A percentile compares a stretch with the other conserved stretches of the same genome.
These are phyloP conservation scores for Hemileccinum rubropunctum DNA, from an alignment of 768 basidiomycete species.

Conservation along the genomic window DNA sequence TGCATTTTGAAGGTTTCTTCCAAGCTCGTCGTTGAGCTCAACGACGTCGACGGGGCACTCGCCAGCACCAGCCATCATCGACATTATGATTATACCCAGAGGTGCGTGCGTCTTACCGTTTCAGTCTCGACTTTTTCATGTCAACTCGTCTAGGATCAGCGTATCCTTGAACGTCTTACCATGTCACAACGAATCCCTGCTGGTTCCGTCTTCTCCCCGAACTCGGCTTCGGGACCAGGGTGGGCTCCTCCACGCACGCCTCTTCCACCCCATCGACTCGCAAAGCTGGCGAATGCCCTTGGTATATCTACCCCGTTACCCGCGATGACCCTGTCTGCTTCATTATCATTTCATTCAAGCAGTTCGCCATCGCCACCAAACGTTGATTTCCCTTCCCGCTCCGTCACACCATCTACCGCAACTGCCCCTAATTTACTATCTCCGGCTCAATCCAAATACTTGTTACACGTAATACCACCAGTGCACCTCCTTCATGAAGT, in stretches of 20 bases:
- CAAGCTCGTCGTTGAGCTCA: too few relatives aligned
- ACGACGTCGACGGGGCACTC: too few relatives aligned
- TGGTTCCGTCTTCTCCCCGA: too few relatives aligned
- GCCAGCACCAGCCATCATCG: too few relatives aligned
- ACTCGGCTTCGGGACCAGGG: constrained; percentile 2
- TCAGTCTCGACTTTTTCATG: too few relatives aligned
- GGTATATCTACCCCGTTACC: constrained; percentile 77
- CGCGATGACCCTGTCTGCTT: constrained; percentile 31
- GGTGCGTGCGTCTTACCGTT: too few relatives aligned
- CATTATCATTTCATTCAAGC: constrained; percentile 13
- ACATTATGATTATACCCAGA: too few relatives aligned
- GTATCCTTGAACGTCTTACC: too few relatives aligned
- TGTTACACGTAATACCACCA: constrained; percentile 86
- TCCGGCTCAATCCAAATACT: constrained; percentile 56
- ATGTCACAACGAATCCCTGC: constrained; percentile 9
- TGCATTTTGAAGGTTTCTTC: too few relatives aligned
- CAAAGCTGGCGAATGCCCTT: constrained; percentile 82
- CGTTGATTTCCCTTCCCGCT: constrained; percentile 42
- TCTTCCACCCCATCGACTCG: constrained; percentile 71
- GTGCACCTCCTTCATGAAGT: constrained; percentile 64
- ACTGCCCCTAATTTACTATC: constrained; percentile 39
- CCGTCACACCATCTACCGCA: constrained; percentile 46
- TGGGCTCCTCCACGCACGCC: constrained; percentile 65
- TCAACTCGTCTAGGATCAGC: too few relatives aligned
- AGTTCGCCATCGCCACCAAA: constrained; percentile 17